Base-by-base conservation (phyloP, 2,329 filamentous ascomycete species). In the Arthrobotrys sinensis region DNA sequence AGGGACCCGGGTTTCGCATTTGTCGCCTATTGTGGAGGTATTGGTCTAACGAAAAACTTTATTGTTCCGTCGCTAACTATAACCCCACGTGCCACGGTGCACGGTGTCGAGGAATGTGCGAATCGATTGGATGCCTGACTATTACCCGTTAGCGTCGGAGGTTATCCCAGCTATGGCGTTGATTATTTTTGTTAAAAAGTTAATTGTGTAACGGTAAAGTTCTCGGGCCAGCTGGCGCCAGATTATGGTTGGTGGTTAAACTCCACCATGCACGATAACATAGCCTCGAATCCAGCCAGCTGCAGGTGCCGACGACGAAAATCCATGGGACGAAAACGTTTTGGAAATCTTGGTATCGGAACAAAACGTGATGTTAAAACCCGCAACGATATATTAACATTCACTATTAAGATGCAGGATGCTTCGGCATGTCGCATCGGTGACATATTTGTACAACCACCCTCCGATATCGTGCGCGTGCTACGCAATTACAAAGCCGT, bases 21-120 rank as follows among this genome's bases (percentile, higher is more conserved):
- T 48, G 48, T 64, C 55, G 55, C 55, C 55, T 60, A 60, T 60
- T 60, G 55, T 40, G 34, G 55, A 60, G 55, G 34, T 24, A 32
- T 28, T 34, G 16, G 12, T 10, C 36, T 28, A 14, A 40, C 52
- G n/a, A 60, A 60, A 60, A 60, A 60, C 16, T 43, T 43, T 60
- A 60, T 60, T 60, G 16, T 60, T 60, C 55, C 55, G 55, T 60
- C 55, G 55, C 55, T 60, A 60, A 28, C 24, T 28, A 28, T 28
- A 28, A 11, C 55, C 8, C 55, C 55, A 60, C 55, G 55, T 60
- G 55, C 36, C 36, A 60, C 55, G 34, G 34, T 34, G 55, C 55
- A 60, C 55, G 55, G 55, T 60, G 34, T 60, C 55, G 19, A 10
- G 19, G 36, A 60, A 24, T 43, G 34, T 28, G 36, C 19, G 6